Percentiles rank a stretch among this genome's conserved stretches.
These are phyloP conservation scores for Argentina anserina DNA, from an alignment of 306 rosid species.

Conservation along the genomic window DNA sequence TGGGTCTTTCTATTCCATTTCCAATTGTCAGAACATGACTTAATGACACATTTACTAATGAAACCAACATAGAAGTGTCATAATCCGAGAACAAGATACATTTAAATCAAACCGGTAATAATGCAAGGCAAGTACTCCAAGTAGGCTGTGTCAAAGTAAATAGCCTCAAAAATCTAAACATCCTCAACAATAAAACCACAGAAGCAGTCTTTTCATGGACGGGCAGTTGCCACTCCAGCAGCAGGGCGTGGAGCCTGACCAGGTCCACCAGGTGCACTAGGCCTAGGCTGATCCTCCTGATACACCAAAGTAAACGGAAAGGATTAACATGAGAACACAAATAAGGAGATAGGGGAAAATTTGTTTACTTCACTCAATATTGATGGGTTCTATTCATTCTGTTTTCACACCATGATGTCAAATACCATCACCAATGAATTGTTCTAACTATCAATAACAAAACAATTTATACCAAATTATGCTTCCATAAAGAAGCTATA, in stretches of 20 bases:
- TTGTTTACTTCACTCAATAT: too few relatives aligned
- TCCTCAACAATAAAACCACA: not conserved
- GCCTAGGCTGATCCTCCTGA: slow-evolving; percentile 32
- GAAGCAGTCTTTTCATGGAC: slow-evolving; percentile 13
- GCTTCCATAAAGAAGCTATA: not conserved
- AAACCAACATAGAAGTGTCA: too few relatives aligned
- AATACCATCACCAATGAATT: not conserved
- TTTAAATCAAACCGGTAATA: not conserved
- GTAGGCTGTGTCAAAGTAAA: too few relatives aligned
- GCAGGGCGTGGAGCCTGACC: slow-evolving; percentile 34
- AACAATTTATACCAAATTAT: not conserved
- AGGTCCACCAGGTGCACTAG: slow-evolving; percentile 27
- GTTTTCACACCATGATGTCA: not conserved
- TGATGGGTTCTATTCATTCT: too few relatives aligned
- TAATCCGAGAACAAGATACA: not conserved
- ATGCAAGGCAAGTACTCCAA: not conserved
- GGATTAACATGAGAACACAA: not conserved
- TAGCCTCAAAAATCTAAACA: not conserved
- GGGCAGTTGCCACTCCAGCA: slow-evolving; percentile 20
- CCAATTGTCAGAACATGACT: not conserved
- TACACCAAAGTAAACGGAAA: not conserved
- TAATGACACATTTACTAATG: not conserved
- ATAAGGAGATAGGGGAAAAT: not conserved
- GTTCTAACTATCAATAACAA: not conserved
- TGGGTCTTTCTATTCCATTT: not conserved